phyloP scores from a whole-genome alignment of 768 basidiomycete species.

The Coprinopsis marcescibilis region DNA sequence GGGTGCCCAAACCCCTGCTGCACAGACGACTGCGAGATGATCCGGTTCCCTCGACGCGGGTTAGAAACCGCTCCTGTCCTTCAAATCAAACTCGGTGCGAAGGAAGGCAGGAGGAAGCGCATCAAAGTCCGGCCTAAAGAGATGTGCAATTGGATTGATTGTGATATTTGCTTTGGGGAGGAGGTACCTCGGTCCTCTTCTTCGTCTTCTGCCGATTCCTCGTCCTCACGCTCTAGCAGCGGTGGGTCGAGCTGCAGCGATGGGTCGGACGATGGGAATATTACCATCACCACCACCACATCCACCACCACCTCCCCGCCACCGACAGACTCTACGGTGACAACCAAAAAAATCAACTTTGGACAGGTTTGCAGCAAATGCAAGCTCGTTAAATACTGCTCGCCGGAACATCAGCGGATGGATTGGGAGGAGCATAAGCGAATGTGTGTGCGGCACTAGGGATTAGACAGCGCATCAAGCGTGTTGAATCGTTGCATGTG shows the following conservation, averaged over 20 bases:
- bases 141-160: slow-evolving; percentile 85
- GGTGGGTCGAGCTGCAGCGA: slow-evolving; percentile 18
- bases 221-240: neutral
- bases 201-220: neutral
- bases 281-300: too few relatives aligned
- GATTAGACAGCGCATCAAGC: neutral
- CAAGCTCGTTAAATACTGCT: slow-evolving; percentile 74
- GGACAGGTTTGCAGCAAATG: slow-evolving; percentile 74
- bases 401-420: slow-evolving; percentile 63
- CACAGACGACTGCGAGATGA: slow-evolving; percentile 78
- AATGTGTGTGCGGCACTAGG: slow-evolving; percentile 39
- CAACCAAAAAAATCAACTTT: slow-evolving; percentile 20
- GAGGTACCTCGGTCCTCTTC: slow-evolving; percentile 19
- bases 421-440: slow-evolving; percentile 78
- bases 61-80: slow-evolving; percentile 56
- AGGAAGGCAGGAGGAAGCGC: slow-evolving; percentile 33
- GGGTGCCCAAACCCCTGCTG: slow-evolving; percentile 78
- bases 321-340: slow-evolving; percentile 16
- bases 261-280: slow-evolving; percentile 23
- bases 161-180: slow-evolving; percentile 54
- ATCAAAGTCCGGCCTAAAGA: slow-evolving; percentile 43
- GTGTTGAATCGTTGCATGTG: neutral
- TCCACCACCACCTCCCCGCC: too few relatives aligned
- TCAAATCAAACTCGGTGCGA: slow-evolving; percentile 36
- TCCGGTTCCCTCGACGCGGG: slow-evolving; percentile 68